Evolutionary conservation across 2,329 filamentous ascomycete species (phyloP).

Genomic region (Talaromyces marneffei): DNA sequence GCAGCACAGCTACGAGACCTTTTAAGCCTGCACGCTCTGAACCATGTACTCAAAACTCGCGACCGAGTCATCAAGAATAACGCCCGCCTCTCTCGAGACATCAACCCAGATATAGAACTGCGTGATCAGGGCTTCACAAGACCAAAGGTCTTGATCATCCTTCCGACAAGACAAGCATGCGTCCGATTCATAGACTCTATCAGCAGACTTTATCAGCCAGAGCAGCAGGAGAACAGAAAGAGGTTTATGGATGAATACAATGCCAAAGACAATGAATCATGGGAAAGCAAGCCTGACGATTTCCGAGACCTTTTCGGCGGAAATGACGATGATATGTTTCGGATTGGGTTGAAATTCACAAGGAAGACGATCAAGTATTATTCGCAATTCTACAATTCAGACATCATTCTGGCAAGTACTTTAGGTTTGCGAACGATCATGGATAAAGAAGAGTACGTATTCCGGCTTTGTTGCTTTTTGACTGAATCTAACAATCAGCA

Average conservation of each 20-base stretch:
- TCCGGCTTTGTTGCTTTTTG: neutral
- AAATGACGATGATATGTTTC: conserved; percentile 96
- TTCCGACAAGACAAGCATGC: conserved; percentile 84
- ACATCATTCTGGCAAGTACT: conserved; percentile 87
- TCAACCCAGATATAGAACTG: conserved; percentile 63
- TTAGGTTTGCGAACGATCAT: conserved; percentile 87
- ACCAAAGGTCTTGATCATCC: conserved; percentile 83
- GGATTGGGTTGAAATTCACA: conserved; percentile 92
- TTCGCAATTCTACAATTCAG: conserved; percentile 90
- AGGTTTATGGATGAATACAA: conserved; percentile 82
- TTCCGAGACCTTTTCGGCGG: conserved; percentile 86
- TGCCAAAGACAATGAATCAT: conserved; percentile 62
- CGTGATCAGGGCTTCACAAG: conserved; percentile 93
- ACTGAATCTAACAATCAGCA: conserved; percentile 42
- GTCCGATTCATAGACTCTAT: conserved; percentile 73
- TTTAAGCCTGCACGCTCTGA: conserved; percentile 75
- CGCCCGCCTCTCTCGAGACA: conserved; percentile 64
- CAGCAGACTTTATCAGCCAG: conserved; percentile 67
- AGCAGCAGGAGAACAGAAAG: conserved; percentile 92
- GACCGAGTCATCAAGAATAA: conserved; percentile 93
- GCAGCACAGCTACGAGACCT: conserved; percentile 64
- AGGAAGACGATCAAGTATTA: conserved; percentile 94
- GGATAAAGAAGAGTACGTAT: conserved; percentile 62
- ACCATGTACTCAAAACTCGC: conserved; percentile 89
- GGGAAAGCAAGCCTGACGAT: conserved; percentile 72